Evolutionary conservation across 768 basidiomycete species (phyloP).

Genomic region (Pisolithus marmoratus): DNA sequence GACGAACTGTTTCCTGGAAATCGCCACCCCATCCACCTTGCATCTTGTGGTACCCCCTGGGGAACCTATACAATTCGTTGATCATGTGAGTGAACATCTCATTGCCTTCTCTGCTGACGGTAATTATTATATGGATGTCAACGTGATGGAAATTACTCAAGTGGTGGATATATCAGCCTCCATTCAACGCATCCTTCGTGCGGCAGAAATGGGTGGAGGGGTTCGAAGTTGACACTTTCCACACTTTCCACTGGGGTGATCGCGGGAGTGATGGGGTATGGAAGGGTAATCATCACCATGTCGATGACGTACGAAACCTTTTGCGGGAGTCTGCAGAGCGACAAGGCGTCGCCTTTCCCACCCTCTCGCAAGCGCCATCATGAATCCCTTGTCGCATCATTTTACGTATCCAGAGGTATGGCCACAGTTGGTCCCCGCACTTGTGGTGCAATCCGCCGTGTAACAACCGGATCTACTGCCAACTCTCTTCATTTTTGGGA

Average conservation of each 20-base stretch:
- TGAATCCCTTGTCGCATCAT: neutral
- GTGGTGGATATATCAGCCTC: constrained; percentile 47
- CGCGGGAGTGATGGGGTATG: constrained; percentile 29
- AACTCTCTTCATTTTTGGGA: too few species aligned
- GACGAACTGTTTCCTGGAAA: constrained; percentile 46
- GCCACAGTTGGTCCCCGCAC: too few species aligned
- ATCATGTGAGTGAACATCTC: constrained; percentile 32
- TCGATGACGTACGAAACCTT: constrained; percentile 33
- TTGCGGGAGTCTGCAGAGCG: constrained; percentile 34
- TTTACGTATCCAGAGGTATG: too few species aligned
- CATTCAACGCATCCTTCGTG: constrained; percentile 42
- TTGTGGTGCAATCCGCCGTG: too few species aligned
- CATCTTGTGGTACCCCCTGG: constrained; percentile 36
- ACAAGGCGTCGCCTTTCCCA: constrained; percentile 27
- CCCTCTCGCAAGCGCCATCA: neutral
- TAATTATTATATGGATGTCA: neutral
- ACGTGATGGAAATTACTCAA: constrained; percentile 5
- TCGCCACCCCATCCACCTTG: constrained; percentile 40
- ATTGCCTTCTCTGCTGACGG: neutral
- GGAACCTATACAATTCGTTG: constrained; percentile 41
- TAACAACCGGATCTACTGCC: too few species aligned
- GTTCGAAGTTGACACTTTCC: constrained; percentile 47
- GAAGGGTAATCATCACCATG: constrained; percentile 28
- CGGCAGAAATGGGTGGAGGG: constrained; percentile 41
- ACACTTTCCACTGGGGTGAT: constrained; percentile 47